Evolutionary conservation across 1,139 yeast species (phyloP), one percentile per base, ranked within the genome.

Genomic region (Hansenula lynferdii): DNA sequence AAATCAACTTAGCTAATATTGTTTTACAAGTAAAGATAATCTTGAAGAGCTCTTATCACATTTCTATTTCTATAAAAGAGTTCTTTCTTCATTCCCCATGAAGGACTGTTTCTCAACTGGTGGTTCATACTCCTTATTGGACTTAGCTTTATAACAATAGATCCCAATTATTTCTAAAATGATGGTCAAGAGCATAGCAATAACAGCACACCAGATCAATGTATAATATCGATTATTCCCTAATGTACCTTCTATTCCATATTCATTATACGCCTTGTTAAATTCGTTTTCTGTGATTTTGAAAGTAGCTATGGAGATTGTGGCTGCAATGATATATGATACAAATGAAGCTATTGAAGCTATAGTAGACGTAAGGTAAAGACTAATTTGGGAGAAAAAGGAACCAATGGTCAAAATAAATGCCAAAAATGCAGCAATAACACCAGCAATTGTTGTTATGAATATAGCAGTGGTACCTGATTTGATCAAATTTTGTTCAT

Each of bases 161-260:
- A 65, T 57, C 21, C 68, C 60, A 35, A 69, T 44, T 38, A 62
- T 37, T 65, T 72, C 69, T 49, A 69, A 60, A 20, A 70, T 9
- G 1, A 60, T 43, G 1, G n/a, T n/a, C n/a, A 71, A 54, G 40
- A 68, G 39, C n/a, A 70, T 37, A 3, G 66, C 48, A 5, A 65
- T 59, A 11, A 50, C 72, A 8, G 72, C 69, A 22, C 64, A 65
- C 80, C 80, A 75, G 14, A 70, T 60, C 23, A 69, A 41, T 2
- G 61, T 71, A 28, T 65, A 60, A 35, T 65, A 66, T 21, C 57
- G 51, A 22, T 53, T 36, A 20, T 55, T 52, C 33, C 64, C 66
- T 34, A 65, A 44, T 1, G 62, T 41, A 5, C 75, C 75, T 8
- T 42, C 41, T 29, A 70, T 60, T n/a, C 77, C 77, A 43, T 57